Evolutionary conservation across 352 stramenopile genomes (phyloP).

Genomic region (Halophytophthora batemanensis): DNA sequence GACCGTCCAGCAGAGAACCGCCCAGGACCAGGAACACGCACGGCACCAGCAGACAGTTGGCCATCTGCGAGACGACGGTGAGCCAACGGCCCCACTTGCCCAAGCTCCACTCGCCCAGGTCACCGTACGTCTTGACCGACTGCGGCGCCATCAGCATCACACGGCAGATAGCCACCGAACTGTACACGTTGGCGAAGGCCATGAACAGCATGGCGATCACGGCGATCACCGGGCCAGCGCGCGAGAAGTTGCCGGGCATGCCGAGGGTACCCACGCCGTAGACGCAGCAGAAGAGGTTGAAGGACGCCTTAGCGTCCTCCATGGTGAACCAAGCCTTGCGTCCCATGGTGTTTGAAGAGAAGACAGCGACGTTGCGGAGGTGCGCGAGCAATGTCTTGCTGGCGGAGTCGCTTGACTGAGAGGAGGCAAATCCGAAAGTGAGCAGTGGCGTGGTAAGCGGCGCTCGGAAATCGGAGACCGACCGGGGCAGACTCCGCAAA

Average conservation of each 20-base stretch:
- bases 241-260: conserved; percentile 26
- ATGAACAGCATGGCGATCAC: conserved; percentile 4
- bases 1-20: conserved; percentile 27
- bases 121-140: conserved; percentile 33
- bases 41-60: conserved; percentile 32
- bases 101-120: conserved; percentile 43
- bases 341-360: background rate
- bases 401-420: too few species aligned
- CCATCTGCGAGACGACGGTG: conserved; percentile 35
- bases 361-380: too few species aligned
- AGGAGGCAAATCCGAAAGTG: too few species aligned
- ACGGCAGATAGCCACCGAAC: conserved; percentile 26
- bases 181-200: conserved; percentile 29
- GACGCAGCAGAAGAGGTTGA: conserved; percentile 44
- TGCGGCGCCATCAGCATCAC: conserved; percentile 35
- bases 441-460: too few species aligned
- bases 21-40: conserved; percentile 45
- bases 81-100: conserved; percentile 35
- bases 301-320: conserved; percentile 36
- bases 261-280: conserved; percentile 49
- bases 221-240: conserved; percentile 2
- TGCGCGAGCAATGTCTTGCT: too few species aligned
- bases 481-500: too few species aligned
- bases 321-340: conserved; percentile 22
- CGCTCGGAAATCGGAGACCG: too few species aligned